Percentiles rank a stretch among this genome's conserved stretches.
Evolutionary conservation across 352 stramenopile genomes (phyloP).

Genomic region (Globisporangium acanthophoron): DNA sequence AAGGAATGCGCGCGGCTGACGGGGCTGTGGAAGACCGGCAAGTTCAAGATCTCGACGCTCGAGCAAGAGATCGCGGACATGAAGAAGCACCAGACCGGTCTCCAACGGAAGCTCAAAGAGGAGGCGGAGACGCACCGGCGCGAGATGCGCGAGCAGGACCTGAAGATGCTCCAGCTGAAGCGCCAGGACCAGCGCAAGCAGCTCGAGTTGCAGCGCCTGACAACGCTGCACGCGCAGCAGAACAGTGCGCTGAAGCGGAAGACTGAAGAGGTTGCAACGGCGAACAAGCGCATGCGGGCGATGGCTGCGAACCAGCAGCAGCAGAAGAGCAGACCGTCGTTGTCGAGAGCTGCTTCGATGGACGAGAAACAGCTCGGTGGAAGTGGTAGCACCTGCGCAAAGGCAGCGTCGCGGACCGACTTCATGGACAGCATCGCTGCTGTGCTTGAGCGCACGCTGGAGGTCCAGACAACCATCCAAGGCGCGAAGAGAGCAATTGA

Average conservation of each 20-base stretch:
- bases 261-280: constrained; percentile 33
- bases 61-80: constrained; percentile 41
- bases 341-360: neutral
- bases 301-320: constrained; percentile 24
- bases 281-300: constrained; percentile 40
- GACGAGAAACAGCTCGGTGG: neutral
- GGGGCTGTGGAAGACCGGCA: constrained; percentile 26
- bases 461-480: constrained; percentile 41
- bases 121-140: constrained; percentile 36
- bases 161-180: constrained; percentile 48
- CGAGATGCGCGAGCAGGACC: constrained; percentile 32
- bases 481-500: constrained; percentile 45
- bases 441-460: constrained; percentile 31
- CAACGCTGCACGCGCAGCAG: constrained; percentile 33
- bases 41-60: constrained; percentile 43
- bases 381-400: too few species aligned
- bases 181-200: constrained; percentile 55
- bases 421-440: constrained; percentile 24
- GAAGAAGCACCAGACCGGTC: constrained; percentile 34
- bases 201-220: constrained; percentile 49
- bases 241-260: constrained; percentile 53
- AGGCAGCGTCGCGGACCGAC: constrained; percentile 4
- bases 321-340: constrained; percentile 16
- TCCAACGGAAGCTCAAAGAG: constrained; percentile 35
- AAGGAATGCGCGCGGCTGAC: constrained; percentile 33